Evolutionary conservation across 1,284 basidiomycete species (phyloP), one percentile per base, ranked within the genome.

Genomic region (Pholiota adiposa): DNA sequence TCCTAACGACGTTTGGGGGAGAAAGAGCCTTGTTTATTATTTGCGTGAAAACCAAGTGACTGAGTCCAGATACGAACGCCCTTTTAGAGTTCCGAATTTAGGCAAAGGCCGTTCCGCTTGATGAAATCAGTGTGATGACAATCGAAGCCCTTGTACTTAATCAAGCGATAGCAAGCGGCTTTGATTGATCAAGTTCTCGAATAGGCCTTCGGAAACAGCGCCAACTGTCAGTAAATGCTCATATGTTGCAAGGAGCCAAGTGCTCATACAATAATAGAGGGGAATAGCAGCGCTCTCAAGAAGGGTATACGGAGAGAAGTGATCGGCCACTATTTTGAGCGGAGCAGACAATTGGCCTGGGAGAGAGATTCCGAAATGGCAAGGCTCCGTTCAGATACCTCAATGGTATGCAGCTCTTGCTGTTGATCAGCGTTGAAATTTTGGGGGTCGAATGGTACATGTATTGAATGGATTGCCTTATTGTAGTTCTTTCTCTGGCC

Each of bases 181-280:
- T 43, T 29, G 36, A 23, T 36, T 33, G 29, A 46, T 40, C 12
- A 19, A 21, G 41, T 51, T 52, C 43, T 50, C 8, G 40, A 5
- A 23, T 27, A 44, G 36, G 38, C 29, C 52, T 36, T 44, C 9
- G 25, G 19, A 56, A 48, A 56, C 43, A 51, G 59, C 53, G 54
- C 54, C 48, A 29, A 43, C 54, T 60, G 54, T 55, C 59, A 56
- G 27, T 12, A 16, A 11, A 29, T 18, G 55, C 40, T 25, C 34
- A 51, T 23, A 9, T 40, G 36, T 14, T 12, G 14, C 36, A 27
- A 14, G 40, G n/a, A 11, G 44, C 44, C 44, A 46, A n/a, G 14
- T 12, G 18, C 12, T 25, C 11, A 46, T 31, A 5, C 29, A 31
- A 11, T 31, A 31, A 31, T 4, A 46, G 14, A 29, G 44, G 25